These are phyloP conservation scores for Alternaria tenuissima DNA, from an alignment of 2,329 filamentous ascomycete genomes.

Conservation along the genomic window DNA sequence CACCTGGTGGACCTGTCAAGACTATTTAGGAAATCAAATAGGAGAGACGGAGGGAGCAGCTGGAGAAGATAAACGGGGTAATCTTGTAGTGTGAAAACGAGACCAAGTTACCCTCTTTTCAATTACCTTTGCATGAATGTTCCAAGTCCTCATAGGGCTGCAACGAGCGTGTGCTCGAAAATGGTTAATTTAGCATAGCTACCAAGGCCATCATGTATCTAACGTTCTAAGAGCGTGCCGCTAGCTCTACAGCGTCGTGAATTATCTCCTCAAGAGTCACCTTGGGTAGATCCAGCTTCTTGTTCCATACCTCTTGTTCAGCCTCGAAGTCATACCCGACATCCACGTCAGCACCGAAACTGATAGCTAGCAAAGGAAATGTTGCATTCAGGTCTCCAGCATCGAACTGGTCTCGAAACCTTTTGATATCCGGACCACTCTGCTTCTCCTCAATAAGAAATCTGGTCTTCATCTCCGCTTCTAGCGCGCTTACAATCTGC, in stretches of 20 bases:
- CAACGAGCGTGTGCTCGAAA: not conserved
- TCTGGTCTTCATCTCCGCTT: conserved; percentile 22
- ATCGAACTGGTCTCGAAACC: conserved; percentile 20
- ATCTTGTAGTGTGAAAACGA: not conserved
- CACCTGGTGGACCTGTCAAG: conserved; percentile 29
- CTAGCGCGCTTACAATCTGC: conserved; percentile 23
- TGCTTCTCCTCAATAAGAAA: conserved; percentile 21
- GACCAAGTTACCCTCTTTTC: too few relatives aligned
- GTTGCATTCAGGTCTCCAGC: conserved; percentile 26
- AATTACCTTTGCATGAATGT: not conserved
- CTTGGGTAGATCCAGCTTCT: conserved; percentile 27
- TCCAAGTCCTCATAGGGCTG: not conserved
- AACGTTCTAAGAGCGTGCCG: not conserved
- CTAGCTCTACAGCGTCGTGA: not conserved
- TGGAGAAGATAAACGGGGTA: not conserved
- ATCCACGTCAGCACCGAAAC: conserved; percentile 33
- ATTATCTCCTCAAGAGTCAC: conserved; percentile 32
- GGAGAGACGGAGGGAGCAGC: not conserved
- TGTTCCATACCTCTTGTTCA: conserved; percentile 35
- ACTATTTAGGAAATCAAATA: conserved; percentile 3
- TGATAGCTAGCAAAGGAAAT: conserved; percentile 28
- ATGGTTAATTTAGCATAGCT: not conserved
- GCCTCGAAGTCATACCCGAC: conserved; percentile 32
- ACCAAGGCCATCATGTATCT: not conserved
- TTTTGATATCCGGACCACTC: conserved; percentile 14